Evolutionary conservation across 768 basidiomycete species (phyloP).

Genomic region (Tulasnella sp.): DNA sequence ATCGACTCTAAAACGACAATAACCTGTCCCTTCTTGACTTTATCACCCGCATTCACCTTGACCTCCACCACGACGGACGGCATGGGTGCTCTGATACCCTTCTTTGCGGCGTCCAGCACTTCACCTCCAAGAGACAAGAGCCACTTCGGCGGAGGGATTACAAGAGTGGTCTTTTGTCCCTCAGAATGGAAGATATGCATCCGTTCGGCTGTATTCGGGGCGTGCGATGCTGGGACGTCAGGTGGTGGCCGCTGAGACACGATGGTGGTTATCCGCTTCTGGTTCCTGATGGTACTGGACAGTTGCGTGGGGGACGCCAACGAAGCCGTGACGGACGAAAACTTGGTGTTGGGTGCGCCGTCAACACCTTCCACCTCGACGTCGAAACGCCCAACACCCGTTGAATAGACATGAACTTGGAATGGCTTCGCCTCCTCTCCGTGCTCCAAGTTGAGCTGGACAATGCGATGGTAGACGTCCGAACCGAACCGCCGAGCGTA

Average conservation of each 20-base stretch:
- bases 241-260: slow-evolving; percentile 62
- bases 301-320: slow-evolving; percentile 55
- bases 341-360: slow-evolving; percentile 37
- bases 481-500: slow-evolving; percentile 79
- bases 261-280: slow-evolving; percentile 63
- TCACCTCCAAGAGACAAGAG: slow-evolving; percentile 67
- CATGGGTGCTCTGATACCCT: slow-evolving; percentile 78
- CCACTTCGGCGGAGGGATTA: slow-evolving; percentile 73
- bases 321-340: slow-evolving; percentile 39
- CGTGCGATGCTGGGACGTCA: slow-evolving; percentile 57
- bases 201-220: slow-evolving; percentile 65
- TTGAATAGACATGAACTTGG: slow-evolving; percentile 51
- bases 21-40: slow-evolving; percentile 77
- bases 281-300: slow-evolving; percentile 56
- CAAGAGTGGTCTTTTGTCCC: slow-evolving; percentile 65
- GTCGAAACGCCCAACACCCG: slow-evolving; percentile 54
- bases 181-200: slow-evolving; percentile 66
- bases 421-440: slow-evolving; percentile 42
- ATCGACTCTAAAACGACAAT: slow-evolving; percentile 90
- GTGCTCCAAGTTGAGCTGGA: slow-evolving; percentile 63
- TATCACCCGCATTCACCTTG: slow-evolving; percentile 73
- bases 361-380: slow-evolving; percentile 52
- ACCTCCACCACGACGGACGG: slow-evolving; percentile 94
- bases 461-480: slow-evolving; percentile 62
- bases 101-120: slow-evolving; percentile 52